These are phyloP conservation scores for Aspergillus sp. DNA, from an alignment of 2,329 filamentous ascomycete genomes.

Conservation along the genomic window DNA sequence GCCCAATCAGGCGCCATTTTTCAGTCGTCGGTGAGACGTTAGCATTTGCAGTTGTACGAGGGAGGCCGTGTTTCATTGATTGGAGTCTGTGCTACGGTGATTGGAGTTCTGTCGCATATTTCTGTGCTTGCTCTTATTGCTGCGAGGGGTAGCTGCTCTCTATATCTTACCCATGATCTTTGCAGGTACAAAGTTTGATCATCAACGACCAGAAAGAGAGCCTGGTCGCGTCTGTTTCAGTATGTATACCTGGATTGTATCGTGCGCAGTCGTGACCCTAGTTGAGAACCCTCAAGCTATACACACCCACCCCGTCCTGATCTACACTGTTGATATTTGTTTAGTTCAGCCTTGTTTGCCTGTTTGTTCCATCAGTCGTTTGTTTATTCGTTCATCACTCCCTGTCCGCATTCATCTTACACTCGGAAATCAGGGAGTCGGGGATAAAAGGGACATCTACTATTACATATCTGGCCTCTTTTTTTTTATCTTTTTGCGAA, in stretches of 20 bases:
- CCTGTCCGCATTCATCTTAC: not conserved
- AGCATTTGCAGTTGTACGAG: constrained; percentile 34
- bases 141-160: not conserved
- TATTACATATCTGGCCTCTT: not conserved
- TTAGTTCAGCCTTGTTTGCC: not conserved
- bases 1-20: constrained; percentile 45
- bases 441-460: not conserved
- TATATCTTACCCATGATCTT: not conserved
- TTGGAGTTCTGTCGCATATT: not conserved
- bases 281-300: not conserved
- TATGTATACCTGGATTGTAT: not conserved
- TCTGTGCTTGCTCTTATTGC: not conserved
- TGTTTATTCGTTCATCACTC: not conserved
- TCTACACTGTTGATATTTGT: not conserved
- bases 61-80: not conserved
- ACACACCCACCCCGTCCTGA: not conserved
- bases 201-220: no score
- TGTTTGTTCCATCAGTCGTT: not conserved
- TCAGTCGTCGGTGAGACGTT: constrained; percentile 41
- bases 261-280: not conserved
- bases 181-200: no score
- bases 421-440: constrained; percentile 30
- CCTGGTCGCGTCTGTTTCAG: not conserved
- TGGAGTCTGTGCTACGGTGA: not conserved
- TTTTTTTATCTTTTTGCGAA: constrained; percentile 24